Percentiles rank a stretch among this genome's conserved stretches.
Evolutionary conservation across 768 basidiomycete genomes (phyloP).

Genomic region (Bullera alba): DNA sequence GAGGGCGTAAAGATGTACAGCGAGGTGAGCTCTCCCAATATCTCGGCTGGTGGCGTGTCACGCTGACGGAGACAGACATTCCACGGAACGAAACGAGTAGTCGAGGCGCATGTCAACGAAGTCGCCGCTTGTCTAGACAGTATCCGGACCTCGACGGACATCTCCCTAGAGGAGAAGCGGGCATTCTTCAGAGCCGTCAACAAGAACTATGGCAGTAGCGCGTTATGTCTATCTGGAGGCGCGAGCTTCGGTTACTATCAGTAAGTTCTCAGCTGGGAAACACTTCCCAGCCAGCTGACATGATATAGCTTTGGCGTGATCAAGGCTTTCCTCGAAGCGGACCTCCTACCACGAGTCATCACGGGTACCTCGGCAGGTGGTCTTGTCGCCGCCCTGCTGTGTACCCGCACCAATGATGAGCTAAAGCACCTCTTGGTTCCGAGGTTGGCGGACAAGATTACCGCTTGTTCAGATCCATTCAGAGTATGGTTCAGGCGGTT

Average conservation of each 20-base stretch:
- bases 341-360: constrained; percentile 80
- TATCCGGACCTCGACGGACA: constrained; percentile 63
- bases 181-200: constrained; percentile 84
- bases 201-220: constrained; percentile 82
- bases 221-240: constrained; percentile 91
- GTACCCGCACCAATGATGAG: constrained; percentile 84
- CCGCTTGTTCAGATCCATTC: constrained; percentile 53
- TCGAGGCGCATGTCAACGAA: constrained; percentile 81
- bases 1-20: constrained; percentile 84
- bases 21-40: constrained; percentile 53
- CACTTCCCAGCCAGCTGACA: not conserved
- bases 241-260: constrained; percentile 89
- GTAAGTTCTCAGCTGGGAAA: constrained; percentile 29
- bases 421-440: constrained; percentile 70
- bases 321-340: constrained; percentile 81
- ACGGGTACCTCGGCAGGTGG: constrained; percentile 93
- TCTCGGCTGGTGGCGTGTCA: constrained; percentile 12
- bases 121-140: constrained; percentile 68
- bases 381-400: constrained; percentile 60
- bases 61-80: constrained; percentile 64
- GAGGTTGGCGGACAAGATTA: constrained; percentile 70
- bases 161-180: constrained; percentile 80
- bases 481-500: constrained; percentile 52
- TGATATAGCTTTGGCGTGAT: constrained; percentile 63
- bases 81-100: constrained; percentile 78